Evolutionary conservation across 2,329 filamentous ascomycete genomes (phyloP).

Genomic region (Raffaelea arxii): DNA sequence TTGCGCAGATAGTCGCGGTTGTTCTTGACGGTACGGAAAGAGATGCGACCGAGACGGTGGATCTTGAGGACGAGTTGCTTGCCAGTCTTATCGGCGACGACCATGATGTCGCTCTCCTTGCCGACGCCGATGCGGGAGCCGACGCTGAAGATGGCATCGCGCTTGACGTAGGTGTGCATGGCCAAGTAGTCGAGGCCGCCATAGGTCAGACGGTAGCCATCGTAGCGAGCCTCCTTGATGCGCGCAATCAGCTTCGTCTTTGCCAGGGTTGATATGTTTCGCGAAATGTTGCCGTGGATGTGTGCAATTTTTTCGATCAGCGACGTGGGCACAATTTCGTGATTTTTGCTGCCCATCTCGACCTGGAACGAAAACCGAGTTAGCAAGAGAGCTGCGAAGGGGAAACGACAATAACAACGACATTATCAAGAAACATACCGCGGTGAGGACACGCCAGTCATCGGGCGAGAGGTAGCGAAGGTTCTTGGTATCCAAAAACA

Average conservation of each 20-base stretch:
- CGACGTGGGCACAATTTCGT: conserved; percentile 89
- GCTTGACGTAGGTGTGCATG: conserved; percentile 76
- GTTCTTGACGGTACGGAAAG: conserved; percentile 90
- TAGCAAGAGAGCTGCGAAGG: conserved; percentile 5
- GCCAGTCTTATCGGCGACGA: conserved; percentile 74
- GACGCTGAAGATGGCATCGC: conserved; percentile 77
- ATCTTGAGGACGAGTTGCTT: conserved; percentile 84
- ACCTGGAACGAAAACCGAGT: too few relatives aligned
- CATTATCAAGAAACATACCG: conserved; percentile 41
- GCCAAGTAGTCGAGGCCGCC: conserved; percentile 97
- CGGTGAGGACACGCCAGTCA: conserved; percentile 91
- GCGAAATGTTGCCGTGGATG: conserved; percentile 74
- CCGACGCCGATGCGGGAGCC: conserved; percentile 92
- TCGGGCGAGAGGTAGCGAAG: conserved; percentile 86
- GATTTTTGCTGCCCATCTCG: conserved; percentile 89
- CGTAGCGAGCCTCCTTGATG: conserved; percentile 93
- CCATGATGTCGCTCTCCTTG: conserved; percentile 95
- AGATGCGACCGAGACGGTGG: conserved; percentile 88
- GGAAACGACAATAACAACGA: not conserved
- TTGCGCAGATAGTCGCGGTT: conserved; percentile 92
- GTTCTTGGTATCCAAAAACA: conserved; percentile 92
- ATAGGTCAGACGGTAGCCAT: conserved; percentile 93
- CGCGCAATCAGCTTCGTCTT: conserved; percentile 87
- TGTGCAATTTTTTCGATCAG: conserved; percentile 78
- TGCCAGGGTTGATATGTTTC: conserved; percentile 79